Conservation (phyloP, 108 stramenopile species). For the Chaetoceros tenuissimus region DNA sequence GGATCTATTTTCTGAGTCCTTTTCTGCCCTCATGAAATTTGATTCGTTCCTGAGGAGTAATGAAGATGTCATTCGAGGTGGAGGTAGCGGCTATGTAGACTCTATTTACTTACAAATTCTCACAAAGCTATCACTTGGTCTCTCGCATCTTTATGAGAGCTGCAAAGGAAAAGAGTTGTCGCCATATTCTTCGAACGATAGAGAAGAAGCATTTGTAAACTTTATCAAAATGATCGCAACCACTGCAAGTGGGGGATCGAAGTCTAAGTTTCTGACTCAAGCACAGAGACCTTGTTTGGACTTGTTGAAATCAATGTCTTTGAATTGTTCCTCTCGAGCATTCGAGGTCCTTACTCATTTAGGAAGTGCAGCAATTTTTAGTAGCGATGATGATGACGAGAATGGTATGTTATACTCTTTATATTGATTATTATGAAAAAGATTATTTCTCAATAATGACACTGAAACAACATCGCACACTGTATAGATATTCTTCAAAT, state of each 20-base stretch:
- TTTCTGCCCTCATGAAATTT: constrained; percentile 46
- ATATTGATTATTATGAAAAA: no score
- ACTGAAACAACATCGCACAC: no score
- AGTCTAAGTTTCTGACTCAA: constrained; percentile 59
- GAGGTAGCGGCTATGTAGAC: constrained; percentile 22
- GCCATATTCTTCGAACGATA: constrained; percentile 11
- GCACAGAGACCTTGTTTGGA: constrained; percentile 60
- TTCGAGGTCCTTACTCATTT: constrained; percentile 36
- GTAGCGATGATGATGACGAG: constrained; percentile 6
- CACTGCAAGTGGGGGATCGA: constrained; percentile 24
- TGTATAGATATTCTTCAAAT: background rate
- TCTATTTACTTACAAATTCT: constrained; percentile 55
- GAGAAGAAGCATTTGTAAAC: constrained; percentile 49
- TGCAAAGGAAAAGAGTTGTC: constrained; percentile 65
- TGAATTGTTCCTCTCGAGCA: constrained; percentile 49
- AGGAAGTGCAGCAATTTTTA: constrained; percentile 26
- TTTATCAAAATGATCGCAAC: constrained; percentile 36
- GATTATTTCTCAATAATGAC: no score
- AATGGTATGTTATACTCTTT: background rate
- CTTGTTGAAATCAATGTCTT: constrained; percentile 54
- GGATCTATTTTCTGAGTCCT: constrained; percentile 53
- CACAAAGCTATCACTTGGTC: constrained; percentile 41
- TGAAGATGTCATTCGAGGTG: constrained; percentile 10
- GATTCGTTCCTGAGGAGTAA: constrained; percentile 33
- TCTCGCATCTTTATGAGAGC: constrained; percentile 75